Conservation (phyloP, 768 basidiomycete species). For the Sistotremastrum niveocremeum region DNA sequence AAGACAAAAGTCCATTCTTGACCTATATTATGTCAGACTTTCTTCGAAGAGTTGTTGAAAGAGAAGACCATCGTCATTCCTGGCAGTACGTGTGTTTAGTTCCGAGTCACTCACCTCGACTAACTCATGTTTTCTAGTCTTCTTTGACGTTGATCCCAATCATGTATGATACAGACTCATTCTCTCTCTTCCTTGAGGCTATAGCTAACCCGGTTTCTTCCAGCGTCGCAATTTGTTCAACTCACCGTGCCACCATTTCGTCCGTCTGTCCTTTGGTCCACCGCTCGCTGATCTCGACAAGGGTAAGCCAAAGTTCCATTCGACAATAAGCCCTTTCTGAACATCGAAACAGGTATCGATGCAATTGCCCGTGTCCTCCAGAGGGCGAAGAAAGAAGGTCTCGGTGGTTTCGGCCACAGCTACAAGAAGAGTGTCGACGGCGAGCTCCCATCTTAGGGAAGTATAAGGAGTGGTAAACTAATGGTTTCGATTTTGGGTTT, state of each 20-base stretch:
- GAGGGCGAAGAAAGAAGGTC: conserved; percentile 51
- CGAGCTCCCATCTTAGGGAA: no score
- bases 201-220: conserved; percentile 16
- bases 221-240: conserved; percentile 79
- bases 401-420: conserved; percentile 52
- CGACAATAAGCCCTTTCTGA: background rate
- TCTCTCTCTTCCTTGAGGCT: conserved; percentile 15
- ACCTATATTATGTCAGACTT: conserved; percentile 34
- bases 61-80: conserved; percentile 85
- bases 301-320: conserved; percentile 26
- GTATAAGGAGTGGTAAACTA: no score
- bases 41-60: conserved; percentile 90
- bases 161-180: conserved; percentile 14
- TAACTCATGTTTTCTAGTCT: conserved; percentile 21
- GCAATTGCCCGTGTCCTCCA: conserved; percentile 71
- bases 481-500: no score
- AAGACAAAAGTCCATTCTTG: background rate
- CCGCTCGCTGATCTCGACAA: conserved; percentile 66
- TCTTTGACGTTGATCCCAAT: conserved; percentile 68
- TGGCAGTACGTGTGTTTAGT: conserved; percentile 28
- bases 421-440: conserved; percentile 46
- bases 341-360: conserved; percentile 48
- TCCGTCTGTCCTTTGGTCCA: conserved; percentile 79
- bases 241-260: conserved; percentile 83
- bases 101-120: no score